Evolutionary conservation across 192 early-diverging fungal genomes (phyloP).

Genomic region (Coemansia interrupta): DNA sequence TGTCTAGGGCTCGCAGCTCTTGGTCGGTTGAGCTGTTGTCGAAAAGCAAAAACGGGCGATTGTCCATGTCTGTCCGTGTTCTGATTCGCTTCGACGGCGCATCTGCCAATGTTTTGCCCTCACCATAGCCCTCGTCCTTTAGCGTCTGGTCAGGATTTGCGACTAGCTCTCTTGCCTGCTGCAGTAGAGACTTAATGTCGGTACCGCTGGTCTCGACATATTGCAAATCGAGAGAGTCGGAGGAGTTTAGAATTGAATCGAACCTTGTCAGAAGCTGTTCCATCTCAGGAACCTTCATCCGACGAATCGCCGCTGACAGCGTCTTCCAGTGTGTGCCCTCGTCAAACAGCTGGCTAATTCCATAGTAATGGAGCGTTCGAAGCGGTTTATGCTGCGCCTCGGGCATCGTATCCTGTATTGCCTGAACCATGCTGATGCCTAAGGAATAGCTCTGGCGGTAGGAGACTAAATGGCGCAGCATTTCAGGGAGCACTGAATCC

Average conservation of each 20-base stretch:
- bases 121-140: background rate
- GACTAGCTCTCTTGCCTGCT: constrained; percentile 13
- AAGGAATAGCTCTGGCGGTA: constrained; percentile 63
- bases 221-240: constrained; percentile 16
- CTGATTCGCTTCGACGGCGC: constrained; percentile 22
- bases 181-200: constrained; percentile 18
- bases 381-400: constrained; percentile 54
- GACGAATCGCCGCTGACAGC: constrained; percentile 36
- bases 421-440: constrained; percentile 58
- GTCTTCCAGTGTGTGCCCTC: constrained; percentile 47
- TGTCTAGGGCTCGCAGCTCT: constrained; percentile 30
- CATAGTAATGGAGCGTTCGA: constrained; percentile 65
- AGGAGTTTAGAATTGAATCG: background rate
- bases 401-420: constrained; percentile 55
- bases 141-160: constrained; percentile 4
- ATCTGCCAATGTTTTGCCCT: background rate
- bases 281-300: constrained; percentile 45
- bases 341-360: constrained; percentile 46
- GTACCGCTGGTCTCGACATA: constrained; percentile 13
- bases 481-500: constrained; percentile 48
- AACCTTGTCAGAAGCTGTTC: constrained; percentile 23
- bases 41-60: constrained; percentile 43
- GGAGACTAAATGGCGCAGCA: constrained; percentile 47
- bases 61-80: constrained; percentile 46
- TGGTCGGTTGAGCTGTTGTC: constrained; percentile 42